Evolutionary conservation across 805 yeast species (phyloP).

Genomic region (Candida nitratophila): DNA sequence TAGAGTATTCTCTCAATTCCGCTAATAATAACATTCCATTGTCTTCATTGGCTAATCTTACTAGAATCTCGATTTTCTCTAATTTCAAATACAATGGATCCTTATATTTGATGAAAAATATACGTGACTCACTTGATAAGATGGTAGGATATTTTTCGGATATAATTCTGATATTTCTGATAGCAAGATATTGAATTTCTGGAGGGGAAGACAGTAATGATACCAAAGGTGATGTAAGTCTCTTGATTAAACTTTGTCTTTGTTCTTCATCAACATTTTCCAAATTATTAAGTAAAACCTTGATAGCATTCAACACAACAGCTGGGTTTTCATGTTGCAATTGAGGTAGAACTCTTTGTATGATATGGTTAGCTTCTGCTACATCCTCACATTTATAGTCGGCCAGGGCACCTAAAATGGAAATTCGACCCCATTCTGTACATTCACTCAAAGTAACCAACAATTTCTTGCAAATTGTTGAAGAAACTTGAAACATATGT

Average conservation of each 20-base stretch:
- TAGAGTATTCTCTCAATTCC: slow-evolving; percentile 72
- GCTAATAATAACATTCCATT: slow-evolving; percentile 55
- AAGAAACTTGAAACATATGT: slow-evolving; percentile 30
- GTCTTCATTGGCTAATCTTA: slow-evolving; percentile 55
- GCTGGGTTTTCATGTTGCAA: slow-evolving; percentile 96
- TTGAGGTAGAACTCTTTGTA: slow-evolving; percentile 89
- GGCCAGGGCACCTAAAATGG: slow-evolving; percentile 75
- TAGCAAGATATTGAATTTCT: slow-evolving; percentile 90
- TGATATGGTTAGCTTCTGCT: slow-evolving; percentile 73
- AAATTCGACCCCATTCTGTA: slow-evolving; percentile 97
- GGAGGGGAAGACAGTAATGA: slow-evolving; percentile 84
- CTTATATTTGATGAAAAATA: slow-evolving; percentile 83
- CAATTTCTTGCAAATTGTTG: slow-evolving; percentile 48
- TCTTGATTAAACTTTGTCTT: slow-evolving; percentile 46
- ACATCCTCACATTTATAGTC: slow-evolving; percentile 53
- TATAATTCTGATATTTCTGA: slow-evolving; percentile 84
- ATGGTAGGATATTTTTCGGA: slow-evolving; percentile 83
- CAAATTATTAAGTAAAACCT: slow-evolving; percentile 68
- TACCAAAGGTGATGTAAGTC: slow-evolving; percentile 79
- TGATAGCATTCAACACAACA: slow-evolving; percentile 80
- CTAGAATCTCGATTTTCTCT: slow-evolving; percentile 70
- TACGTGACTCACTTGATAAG: slow-evolving; percentile 71
- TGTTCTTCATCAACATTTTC: slow-evolving; percentile 34
- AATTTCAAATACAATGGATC: slow-evolving; percentile 74
- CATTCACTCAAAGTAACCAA: slow-evolving; percentile 88